Percentiles rank a stretch among this genome's conserved stretches.
These are phyloP conservation scores for Tylopilus orsonianus DNA, from an alignment of 1,284 basidiomycete species.

Conservation along the genomic window DNA sequence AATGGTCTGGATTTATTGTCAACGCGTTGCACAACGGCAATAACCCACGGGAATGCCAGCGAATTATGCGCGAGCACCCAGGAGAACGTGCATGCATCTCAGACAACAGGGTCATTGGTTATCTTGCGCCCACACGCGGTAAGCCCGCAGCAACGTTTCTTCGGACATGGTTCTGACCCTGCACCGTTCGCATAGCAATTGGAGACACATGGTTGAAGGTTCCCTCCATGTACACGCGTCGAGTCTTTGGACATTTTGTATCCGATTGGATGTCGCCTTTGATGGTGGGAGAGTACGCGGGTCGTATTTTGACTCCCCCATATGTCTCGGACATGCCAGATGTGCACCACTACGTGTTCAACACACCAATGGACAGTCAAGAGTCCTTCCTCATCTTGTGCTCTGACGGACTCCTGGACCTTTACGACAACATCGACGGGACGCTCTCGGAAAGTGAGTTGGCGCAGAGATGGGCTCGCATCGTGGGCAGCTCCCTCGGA, in stretches of 20 bases:
- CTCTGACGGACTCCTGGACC: constrained; percentile 58
- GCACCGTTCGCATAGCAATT: constrained; percentile 43
- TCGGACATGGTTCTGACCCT: constrained; percentile 24
- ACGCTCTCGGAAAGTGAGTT: constrained; percentile 37
- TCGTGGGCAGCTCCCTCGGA: constrained; percentile 33
- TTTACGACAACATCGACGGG: constrained; percentile 42
- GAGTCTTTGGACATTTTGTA: constrained; percentile 48
- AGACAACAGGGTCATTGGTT: constrained; percentile 59
- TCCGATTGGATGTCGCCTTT: constrained; percentile 48
- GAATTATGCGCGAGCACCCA: constrained; percentile 53
- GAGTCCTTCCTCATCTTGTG: constrained; percentile 47
- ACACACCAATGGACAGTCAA: constrained; percentile 18
- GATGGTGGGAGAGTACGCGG: constrained; percentile 41
- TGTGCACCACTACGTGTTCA: constrained; percentile 42
- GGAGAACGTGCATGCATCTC: constrained; percentile 50
- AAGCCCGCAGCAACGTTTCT: constrained; percentile 19
- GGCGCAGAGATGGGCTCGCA: constrained; percentile 42
- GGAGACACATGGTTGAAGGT: constrained; percentile 67
- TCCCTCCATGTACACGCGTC: constrained; percentile 53
- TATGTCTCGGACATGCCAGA: constrained; percentile 57
- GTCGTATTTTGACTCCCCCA: constrained; percentile 55
- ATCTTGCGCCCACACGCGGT: constrained; percentile 67
- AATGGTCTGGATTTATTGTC: constrained; percentile 44
- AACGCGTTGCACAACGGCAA: constrained; percentile 59
- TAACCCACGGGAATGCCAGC: constrained; percentile 46